phyloP scores from a whole-genome alignment of 306 rosid species.

The Fagus sylvatica region DNA sequence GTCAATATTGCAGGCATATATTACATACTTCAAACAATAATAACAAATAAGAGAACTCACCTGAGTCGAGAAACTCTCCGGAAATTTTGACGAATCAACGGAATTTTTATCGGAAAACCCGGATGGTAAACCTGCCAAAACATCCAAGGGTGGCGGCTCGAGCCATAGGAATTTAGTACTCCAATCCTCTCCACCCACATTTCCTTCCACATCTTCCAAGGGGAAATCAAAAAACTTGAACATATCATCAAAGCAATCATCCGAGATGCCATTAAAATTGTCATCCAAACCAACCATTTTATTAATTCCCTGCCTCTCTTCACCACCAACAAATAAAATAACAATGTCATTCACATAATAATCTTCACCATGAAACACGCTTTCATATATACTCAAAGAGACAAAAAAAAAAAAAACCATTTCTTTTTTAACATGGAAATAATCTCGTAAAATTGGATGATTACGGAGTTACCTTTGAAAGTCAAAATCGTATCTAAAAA shows the following conservation, averaged over 20 bases:
- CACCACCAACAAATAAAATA: constrained; percentile 10
- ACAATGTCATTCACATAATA: constrained; percentile 12
- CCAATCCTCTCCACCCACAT: constrained; percentile 60
- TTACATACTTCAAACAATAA: background rate
- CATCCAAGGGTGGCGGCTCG: constrained; percentile 54
- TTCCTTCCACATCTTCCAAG: constrained; percentile 62
- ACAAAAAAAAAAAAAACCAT: background rate
- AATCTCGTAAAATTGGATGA: constrained; percentile 18
- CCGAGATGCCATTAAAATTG: constrained; percentile 47
- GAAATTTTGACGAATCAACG: constrained; percentile 30
- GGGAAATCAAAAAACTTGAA: constrained; percentile 62
- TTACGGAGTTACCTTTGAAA: background rate
- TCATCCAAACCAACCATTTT: constrained; percentile 58
- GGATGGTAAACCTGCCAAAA: constrained; percentile 33
- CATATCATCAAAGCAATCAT: constrained; percentile 50
- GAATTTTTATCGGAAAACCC: constrained; percentile 26
- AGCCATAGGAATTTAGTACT: constrained; percentile 43
- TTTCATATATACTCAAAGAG: background rate
- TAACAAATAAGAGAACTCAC: constrained; percentile 39
- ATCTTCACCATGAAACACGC: background rate
- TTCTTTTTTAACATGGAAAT: background rate
- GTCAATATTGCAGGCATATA: constrained; percentile 1
- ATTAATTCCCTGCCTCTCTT: constrained; percentile 42
- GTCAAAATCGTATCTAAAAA: background rate
- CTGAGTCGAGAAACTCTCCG: constrained; percentile 37